Evolutionary conservation across 495 filamentous ascomycete genomes (phyloP), one percentile per base, ranked within the genome.

Genomic region (Penicillium pulvis): DNA sequence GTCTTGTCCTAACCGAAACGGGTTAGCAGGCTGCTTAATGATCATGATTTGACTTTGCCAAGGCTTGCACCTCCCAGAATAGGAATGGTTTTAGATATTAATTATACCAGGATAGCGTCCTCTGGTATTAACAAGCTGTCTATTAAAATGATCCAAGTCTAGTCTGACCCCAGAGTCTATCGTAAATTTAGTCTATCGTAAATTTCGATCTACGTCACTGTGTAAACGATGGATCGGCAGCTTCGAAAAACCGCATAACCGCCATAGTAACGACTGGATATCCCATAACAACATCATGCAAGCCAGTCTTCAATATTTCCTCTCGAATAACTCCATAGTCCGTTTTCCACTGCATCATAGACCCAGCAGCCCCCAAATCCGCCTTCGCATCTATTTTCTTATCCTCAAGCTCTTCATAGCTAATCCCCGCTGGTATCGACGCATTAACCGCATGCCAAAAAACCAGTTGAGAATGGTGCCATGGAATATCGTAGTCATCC

Each of bases 241-340:
- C 67, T 49, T 67, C 68, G 57, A 78, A 72, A 26, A 64, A 63
- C 7, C 74, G 70, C 71, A 74, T 75, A 9, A 78, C 75, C 8
- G 79, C 79, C 68, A 81, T 66, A 17, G 72, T 75, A 19, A 81
- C 61, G 9, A 81, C 63, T 3, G 80, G 76, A 59, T 82, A 75
- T 6, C 77, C 75, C 79, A 83, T 81, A 33, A 82, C 65, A 12
- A 77, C 71, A 71, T 81, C 80, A 55, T 84, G 80, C 35, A 83
- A 59, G 6, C 79, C 79, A 17, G 69, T 73, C 64, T 81, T 81
- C 24, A 82, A 57, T 8, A 83, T 79, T 53, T 83, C 74, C 56
- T 81, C 77, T 43, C 76, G 72, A 24, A 82, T 69, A 1, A 76
- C 56, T 6, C 81, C 81, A 44, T 74, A 64, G 11, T 70, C 55